A percentile compares a stretch with the other conserved stretches of the same genome.
Evolutionary conservation across 2,329 filamentous ascomycete species (phyloP).

Genomic region (Colletotrichum noveboracense): DNA sequence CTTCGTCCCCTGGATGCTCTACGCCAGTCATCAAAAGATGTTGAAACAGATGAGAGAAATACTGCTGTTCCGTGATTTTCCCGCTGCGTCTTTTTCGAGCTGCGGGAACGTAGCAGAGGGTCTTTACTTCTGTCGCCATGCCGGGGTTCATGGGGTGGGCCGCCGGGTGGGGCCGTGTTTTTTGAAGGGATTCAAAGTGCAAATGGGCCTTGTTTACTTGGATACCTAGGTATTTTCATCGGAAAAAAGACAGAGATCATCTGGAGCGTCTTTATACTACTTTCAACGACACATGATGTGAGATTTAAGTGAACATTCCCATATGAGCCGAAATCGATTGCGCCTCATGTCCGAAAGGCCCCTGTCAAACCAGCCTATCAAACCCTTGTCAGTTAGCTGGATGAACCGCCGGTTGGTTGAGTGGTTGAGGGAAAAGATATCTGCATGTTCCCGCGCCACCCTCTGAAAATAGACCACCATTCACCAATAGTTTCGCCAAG

Average conservation of each 20-base stretch:
- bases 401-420: not conserved
- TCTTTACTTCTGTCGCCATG: not conserved
- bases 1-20: not conserved
- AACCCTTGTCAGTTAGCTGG: not conserved
- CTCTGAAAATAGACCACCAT: not conserved
- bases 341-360: not conserved
- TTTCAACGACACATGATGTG: not conserved
- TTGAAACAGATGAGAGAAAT: not conserved
- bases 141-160: not conserved
- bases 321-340: not conserved
- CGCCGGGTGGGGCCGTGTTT: not conserved
- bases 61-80: not conserved
- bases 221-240: not conserved
- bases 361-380: not conserved
- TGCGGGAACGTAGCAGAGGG: not conserved
- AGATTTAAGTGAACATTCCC: not conserved
- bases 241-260: not conserved
- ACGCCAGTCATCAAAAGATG: not conserved
- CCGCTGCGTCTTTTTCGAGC: not conserved
- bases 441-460: conserved; percentile 10
- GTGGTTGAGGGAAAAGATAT: not conserved
- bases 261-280: not conserved
- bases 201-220: not conserved
- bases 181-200: not conserved
- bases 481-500: not conserved